phyloP scores from a whole-genome alignment of 441 rosid genomes.

The Viola pubescens region DNA sequence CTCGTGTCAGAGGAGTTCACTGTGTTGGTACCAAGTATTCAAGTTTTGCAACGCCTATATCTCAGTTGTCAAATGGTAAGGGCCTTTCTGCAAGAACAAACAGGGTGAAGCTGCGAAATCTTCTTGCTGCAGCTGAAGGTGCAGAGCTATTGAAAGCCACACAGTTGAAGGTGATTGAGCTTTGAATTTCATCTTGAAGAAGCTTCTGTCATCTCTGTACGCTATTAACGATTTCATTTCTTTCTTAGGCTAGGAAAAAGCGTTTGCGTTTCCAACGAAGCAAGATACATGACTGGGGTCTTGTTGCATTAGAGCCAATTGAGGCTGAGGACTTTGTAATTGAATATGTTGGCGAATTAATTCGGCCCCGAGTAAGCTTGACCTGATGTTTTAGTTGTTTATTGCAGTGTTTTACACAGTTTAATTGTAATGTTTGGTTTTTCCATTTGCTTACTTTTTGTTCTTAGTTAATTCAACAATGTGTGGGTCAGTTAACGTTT shows the following conservation, averaged over 20 bases:
- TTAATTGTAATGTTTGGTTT: slow-evolving; percentile 5
- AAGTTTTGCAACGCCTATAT: slow-evolving; percentile 41
- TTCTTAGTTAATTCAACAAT: neutral
- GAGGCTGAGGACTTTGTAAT: slow-evolving; percentile 99
- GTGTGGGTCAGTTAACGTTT: slow-evolving; percentile 6
- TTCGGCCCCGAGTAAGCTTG: slow-evolving; percentile 77
- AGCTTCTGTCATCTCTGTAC: neutral
- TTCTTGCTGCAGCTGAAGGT: slow-evolving; percentile 98
- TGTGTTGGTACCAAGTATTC: slow-evolving; percentile 32
- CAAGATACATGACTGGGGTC: slow-evolving; percentile 99
- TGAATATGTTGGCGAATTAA: slow-evolving; percentile 95
- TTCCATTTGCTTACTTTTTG: slow-evolving; percentile 3
- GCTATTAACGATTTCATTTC: slow-evolving; percentile 16
- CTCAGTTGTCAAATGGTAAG: slow-evolving; percentile 44
- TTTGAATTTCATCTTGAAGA: slow-evolving; percentile 16
- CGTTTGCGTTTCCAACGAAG: slow-evolving; percentile 85
- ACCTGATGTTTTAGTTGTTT: slow-evolving; percentile 13
- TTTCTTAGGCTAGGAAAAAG: slow-evolving; percentile 84
- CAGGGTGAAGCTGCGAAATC: slow-evolving; percentile 93
- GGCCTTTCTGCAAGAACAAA: slow-evolving; percentile 96
- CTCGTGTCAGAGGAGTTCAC: slow-evolving; percentile 62
- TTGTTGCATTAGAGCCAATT: slow-evolving; percentile 87
- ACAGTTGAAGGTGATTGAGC: slow-evolving; percentile 69
- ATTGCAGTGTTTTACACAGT: slow-evolving; percentile 12
- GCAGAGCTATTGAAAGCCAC: slow-evolving; percentile 90